Conservation (phyloP, 257 asterid genomes). For the Forsythia suspensa region DNA sequence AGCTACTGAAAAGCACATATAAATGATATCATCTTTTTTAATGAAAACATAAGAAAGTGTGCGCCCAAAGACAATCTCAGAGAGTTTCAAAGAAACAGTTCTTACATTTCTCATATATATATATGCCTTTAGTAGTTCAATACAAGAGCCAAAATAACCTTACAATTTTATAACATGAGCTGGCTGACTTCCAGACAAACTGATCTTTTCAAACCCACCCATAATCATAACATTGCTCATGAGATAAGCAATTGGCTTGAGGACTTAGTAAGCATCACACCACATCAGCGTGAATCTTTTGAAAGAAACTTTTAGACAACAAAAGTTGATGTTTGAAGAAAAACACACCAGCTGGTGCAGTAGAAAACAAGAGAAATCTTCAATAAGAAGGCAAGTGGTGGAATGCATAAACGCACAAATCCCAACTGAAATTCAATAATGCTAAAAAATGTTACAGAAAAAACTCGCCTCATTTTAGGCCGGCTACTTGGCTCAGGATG, state of each 20-base stretch:
- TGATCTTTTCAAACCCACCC: background rate
- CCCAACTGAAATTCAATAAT: background rate
- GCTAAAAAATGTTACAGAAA: background rate
- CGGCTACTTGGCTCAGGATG: conserved; percentile 90
- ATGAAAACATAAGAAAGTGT: background rate
- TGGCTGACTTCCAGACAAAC: background rate
- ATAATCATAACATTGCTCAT: background rate
- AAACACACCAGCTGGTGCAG: background rate
- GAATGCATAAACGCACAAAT: conserved; percentile 5
- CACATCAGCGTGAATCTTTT: background rate
- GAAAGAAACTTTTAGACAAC: background rate
- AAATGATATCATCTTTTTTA: background rate
- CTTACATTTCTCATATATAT: conserved; percentile 6
- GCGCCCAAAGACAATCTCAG: background rate
- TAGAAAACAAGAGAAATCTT: conserved; percentile 5
- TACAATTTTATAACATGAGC: background rate
- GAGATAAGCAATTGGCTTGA: background rate
- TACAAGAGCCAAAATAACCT: background rate
- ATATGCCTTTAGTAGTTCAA: background rate
- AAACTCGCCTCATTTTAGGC: conserved; percentile 72
- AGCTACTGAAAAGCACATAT: background rate
- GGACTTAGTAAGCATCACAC: background rate
- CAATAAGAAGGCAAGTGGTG: background rate
- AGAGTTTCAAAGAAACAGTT: background rate
- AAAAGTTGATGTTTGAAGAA: background rate